Evolutionary conservation across 73 alveolate genomes (phyloP).

Genomic region (Paramecium tetraurelia): DNA sequence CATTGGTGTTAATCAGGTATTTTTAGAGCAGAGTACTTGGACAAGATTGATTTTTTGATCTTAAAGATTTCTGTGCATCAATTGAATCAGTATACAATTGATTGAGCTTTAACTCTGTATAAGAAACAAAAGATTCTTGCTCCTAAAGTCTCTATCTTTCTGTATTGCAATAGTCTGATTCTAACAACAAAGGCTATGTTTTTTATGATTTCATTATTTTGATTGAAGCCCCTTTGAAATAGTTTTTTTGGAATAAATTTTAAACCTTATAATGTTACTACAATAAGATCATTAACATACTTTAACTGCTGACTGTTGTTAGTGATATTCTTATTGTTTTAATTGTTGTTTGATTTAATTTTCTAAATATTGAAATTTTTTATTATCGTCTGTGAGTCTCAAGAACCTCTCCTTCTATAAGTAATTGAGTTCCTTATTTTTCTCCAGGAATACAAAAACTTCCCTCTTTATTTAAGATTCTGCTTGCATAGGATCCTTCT

Average conservation of each 20-base stretch:
- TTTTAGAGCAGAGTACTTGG: neutral
- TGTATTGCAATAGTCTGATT: neutral
- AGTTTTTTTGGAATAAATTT: neutral
- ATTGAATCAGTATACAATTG: neutral
- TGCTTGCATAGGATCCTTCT: neutral
- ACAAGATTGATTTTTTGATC: neutral
- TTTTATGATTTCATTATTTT: neutral
- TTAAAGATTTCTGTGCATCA: neutral
- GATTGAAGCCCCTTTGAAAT: neutral
- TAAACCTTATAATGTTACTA: neutral
- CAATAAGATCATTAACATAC: neutral
- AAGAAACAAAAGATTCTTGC: conserved; percentile 10
- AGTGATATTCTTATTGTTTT: neutral
- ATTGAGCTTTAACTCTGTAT: neutral
- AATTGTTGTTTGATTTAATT: neutral
- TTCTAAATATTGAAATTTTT: neutral
- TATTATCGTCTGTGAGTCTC: neutral
- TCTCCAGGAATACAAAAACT: neutral
- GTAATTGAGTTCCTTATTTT: neutral
- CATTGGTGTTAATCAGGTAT: neutral
- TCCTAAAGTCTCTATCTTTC: neutral
- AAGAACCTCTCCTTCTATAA: neutral
- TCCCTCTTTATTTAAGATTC: neutral
- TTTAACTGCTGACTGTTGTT: neutral
- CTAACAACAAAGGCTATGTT: neutral